phyloP scores from a whole-genome alignment of 176 grass and related monocot species.

The Puccinellia tenuiflora region DNA sequence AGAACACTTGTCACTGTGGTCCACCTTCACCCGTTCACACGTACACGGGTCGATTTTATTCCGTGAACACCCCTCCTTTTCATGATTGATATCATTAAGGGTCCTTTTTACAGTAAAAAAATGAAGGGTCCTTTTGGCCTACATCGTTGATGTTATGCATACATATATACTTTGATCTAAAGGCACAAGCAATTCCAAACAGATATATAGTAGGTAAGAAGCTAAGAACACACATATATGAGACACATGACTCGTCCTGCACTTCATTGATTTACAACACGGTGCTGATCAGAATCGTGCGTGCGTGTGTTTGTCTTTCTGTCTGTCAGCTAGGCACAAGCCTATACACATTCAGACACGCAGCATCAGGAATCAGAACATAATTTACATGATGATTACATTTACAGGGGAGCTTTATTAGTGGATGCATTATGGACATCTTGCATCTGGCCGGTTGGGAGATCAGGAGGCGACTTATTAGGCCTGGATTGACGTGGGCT shows the following conservation, averaged over 20 bases:
- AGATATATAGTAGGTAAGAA: background rate
- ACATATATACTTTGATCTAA: background rate
- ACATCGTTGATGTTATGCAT: background rate
- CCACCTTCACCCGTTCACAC: background rate
- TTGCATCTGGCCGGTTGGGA: background rate
- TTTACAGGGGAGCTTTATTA: constrained; percentile 13
- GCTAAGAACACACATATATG: background rate
- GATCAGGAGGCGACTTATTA: constrained; percentile 2
- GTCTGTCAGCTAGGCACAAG: constrained; percentile 26
- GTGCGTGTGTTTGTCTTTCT: background rate
- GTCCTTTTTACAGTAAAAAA: no score
- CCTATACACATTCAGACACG: background rate
- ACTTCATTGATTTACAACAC: background rate
- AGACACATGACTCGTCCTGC: constrained; percentile 21
- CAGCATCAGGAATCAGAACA: constrained; percentile 22
- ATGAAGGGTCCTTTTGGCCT: background rate
- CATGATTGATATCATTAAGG: background rate
- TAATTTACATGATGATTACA: constrained; percentile 19
- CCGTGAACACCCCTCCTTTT: background rate
- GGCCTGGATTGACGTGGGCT: constrained; percentile 56
- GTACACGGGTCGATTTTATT: background rate
- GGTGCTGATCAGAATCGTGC: constrained; percentile 23
- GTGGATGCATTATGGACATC: background rate
- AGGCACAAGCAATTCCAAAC: background rate
- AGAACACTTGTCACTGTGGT: background rate